Evolutionary conservation across 2,329 filamentous ascomycete genomes (phyloP), one percentile per base, ranked within the genome.

Genomic region (Phialocephala subalpina): DNA sequence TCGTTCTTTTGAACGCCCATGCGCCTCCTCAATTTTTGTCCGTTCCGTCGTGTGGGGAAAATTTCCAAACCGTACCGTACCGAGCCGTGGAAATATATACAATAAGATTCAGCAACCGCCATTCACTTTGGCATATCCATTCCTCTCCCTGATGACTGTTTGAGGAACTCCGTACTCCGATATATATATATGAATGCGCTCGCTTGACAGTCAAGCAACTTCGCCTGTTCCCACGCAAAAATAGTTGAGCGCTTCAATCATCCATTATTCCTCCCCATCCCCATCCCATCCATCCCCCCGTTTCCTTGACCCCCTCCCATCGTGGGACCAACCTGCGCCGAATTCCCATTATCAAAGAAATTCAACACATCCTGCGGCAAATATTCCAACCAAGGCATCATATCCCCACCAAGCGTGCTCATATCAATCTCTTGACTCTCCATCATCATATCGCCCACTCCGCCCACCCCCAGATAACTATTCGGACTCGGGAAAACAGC

Each of bases 371-470:
- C 89, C 27, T 84, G 85, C 0, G 91, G 90, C 7, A 93, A 80
- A 66, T 92, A 92, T 72, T 93, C 91, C 12, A 94, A 80, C 90
- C 91, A 94, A 0, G 89, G 87, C 82, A 91, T 87, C 78, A 92
- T 86, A 52, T 92, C 90, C 18, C 88, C 85, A 1, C 87, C 89
- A 20, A 94, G 79, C 4, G 86, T 81, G 27, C 86, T 87, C 82
- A 94, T 90, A 69, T 94, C 91, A 38, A 95, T 87, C 69, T 94
- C 91, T 69, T 92, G 91, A 66, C 87, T 90, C 75, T 93, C 88
- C 70, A 94, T 92, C 67, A 91, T 89, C 79, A 94, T 90, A 69
- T 80, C 79, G 56, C 75, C 49, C 42, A 73, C 70, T 16, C 69
- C 71, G 5, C 72, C 73, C 0, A 77, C 71, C 6, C 74, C 72